Evolutionary conservation across 108 stramenopile species (phyloP).

Genomic region (Pseudonitzschia pungens): DNA sequence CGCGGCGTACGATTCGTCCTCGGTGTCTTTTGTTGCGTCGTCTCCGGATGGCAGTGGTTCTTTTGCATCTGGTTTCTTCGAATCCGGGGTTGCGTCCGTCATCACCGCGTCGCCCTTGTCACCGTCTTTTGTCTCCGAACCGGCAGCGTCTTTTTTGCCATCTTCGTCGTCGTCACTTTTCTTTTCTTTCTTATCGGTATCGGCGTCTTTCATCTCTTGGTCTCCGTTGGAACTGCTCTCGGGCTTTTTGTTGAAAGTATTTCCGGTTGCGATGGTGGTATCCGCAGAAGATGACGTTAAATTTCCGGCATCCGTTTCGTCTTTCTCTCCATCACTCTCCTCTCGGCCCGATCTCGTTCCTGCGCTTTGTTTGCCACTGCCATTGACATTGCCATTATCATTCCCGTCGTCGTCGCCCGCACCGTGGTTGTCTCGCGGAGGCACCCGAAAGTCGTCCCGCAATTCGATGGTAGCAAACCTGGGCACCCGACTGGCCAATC

Average conservation of each 20-base stretch:
- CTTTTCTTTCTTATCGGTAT: background rate
- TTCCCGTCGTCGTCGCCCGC: background rate
- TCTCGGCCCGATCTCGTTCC: too few relatives aligned
- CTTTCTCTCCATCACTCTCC: too few relatives aligned
- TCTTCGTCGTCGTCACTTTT: background rate
- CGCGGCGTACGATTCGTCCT: conserved; percentile 18
- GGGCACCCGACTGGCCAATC: conserved; percentile 73
- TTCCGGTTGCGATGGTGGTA: background rate
- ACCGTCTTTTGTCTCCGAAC: conserved; percentile 1
- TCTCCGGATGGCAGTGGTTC: background rate
- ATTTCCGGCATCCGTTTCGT: background rate
- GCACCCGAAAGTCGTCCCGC: conserved; percentile 41
- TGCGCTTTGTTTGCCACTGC: background rate
- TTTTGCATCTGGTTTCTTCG: background rate
- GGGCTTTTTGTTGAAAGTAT: background rate
- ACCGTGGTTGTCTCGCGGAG: background rate
- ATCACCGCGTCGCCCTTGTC: background rate
- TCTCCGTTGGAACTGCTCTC: conserved; percentile 13
- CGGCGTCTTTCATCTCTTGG: conserved; percentile 28
- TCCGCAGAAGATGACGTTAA: background rate
- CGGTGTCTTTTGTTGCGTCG: background rate
- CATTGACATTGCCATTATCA: background rate
- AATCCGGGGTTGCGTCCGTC: conserved; percentile 9
- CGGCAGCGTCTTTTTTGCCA: conserved; percentile 4
- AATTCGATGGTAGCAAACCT: conserved; percentile 84